These are phyloP conservation scores for Chalaropsis ovoidea DNA, from an alignment of 2,329 filamentous ascomycete species.

Conservation along the genomic window DNA sequence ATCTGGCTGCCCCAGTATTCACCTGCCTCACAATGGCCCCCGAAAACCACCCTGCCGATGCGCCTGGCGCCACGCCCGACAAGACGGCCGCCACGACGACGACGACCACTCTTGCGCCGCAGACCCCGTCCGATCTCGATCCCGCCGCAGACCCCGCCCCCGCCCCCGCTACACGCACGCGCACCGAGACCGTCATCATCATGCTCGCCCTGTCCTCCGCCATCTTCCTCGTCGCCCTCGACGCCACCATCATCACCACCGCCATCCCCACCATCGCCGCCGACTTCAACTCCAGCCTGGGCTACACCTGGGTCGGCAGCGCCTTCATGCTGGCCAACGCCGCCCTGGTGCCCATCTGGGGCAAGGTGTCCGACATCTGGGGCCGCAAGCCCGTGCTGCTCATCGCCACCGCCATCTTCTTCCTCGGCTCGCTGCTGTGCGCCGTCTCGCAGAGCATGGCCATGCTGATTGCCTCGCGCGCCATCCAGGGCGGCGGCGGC, in stretches of 20 bases:
- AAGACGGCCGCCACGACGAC: background rate
- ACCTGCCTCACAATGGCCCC: background rate
- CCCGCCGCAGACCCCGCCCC: slow-evolving; percentile 2
- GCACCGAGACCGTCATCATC: slow-evolving; percentile 35
- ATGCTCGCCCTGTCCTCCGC: slow-evolving; percentile 37
- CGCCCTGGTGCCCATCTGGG: slow-evolving; percentile 59
- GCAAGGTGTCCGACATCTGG: slow-evolving; percentile 50
- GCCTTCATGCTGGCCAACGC: slow-evolving; percentile 64
- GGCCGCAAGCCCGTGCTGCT: slow-evolving; percentile 48
- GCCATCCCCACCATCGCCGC: slow-evolving; percentile 55
- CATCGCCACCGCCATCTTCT: slow-evolving; percentile 43
- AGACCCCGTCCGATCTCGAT: background rate
- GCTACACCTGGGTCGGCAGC: slow-evolving; percentile 69
- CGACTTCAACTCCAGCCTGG: slow-evolving; percentile 54
- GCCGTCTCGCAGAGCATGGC: slow-evolving; percentile 42
- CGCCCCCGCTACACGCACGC: slow-evolving; percentile 30
- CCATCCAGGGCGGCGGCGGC: slow-evolving; percentile 48
- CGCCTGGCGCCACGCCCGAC: slow-evolving; percentile 8
- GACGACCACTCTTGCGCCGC: slow-evolving; percentile 30
- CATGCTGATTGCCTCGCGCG: slow-evolving; percentile 46
- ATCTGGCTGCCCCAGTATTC: background rate
- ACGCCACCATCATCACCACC: slow-evolving; percentile 55
- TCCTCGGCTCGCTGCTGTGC: slow-evolving; percentile 45
- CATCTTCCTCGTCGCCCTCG: slow-evolving; percentile 46
- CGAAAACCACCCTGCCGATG: background rate